These are phyloP conservation scores for Lactarius vividus DNA, from an alignment of 768 basidiomycete species.

Conservation along the genomic window DNA sequence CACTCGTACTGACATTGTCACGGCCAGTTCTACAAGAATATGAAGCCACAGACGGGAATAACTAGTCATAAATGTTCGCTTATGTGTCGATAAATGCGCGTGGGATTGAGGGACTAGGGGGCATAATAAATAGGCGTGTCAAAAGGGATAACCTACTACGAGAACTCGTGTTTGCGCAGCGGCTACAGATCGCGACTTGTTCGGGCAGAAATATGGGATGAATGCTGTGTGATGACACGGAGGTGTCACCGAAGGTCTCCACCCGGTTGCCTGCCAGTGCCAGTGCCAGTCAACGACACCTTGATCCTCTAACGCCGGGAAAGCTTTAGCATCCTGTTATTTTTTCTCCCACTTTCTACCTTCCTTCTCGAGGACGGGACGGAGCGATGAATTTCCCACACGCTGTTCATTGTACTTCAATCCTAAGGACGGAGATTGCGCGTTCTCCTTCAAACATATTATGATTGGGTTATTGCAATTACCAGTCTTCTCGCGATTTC, in stretches of 20 bases:
- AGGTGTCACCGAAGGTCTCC: conserved; percentile 13
- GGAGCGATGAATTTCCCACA: conserved; percentile 15
- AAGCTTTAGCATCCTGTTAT: neutral
- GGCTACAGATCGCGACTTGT: conserved; percentile 25
- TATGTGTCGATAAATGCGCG: conserved; percentile 4
- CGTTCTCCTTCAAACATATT: neutral
- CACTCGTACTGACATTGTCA: neutral
- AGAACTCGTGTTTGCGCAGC: neutral
- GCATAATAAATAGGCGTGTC: neutral
- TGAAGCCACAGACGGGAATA: neutral
- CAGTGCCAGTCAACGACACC: conserved; percentile 9
- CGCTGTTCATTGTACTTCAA: conserved; percentile 19
- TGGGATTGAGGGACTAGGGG: neutral
- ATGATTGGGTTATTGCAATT: conserved; percentile 1
- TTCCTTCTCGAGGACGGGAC: conserved; percentile 3
- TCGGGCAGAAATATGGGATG: conserved; percentile 17
- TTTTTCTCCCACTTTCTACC: neutral
- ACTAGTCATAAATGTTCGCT: neutral
- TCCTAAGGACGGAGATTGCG: conserved; percentile 20
- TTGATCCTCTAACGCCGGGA: conserved; percentile 20
- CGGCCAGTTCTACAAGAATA: neutral
- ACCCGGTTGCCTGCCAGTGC: conserved; percentile 11
- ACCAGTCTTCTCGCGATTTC: conserved; percentile 17
- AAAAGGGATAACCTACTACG: neutral
- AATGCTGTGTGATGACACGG: conserved; percentile 14